A percentile compares a stretch with the other conserved stretches of the same genome.
These are phyloP conservation scores for Reutealis trisperma DNA, from an alignment of 345 rosid species.

Conservation along the genomic window DNA sequence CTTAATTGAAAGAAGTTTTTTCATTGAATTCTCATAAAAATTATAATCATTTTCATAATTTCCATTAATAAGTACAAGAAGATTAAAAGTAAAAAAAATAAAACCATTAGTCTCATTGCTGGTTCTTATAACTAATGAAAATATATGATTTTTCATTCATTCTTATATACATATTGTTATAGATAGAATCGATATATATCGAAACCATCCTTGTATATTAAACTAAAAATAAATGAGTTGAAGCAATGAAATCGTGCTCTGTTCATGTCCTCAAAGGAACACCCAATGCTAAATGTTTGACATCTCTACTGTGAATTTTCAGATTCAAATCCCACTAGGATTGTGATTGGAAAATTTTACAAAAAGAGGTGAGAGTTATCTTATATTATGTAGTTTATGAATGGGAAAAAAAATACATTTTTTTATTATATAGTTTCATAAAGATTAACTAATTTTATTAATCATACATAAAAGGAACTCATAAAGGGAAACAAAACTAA, in stretches of 20 bases:
- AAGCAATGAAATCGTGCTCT: not conserved
- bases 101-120: not conserved
- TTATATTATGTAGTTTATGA: too few relatives aligned
- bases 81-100: not conserved
- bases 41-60: too few relatives aligned
- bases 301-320: not conserved
- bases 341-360: not conserved
- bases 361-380: too few relatives aligned
- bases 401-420: not conserved
- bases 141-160: too few relatives aligned
- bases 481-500: not conserved
- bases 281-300: not conserved
- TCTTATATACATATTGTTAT: too few relatives aligned
- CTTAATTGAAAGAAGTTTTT: too few relatives aligned
- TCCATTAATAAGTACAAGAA: not conserved
- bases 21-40: too few relatives aligned
- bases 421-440: not conserved
- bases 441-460: not conserved
- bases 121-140: not conserved
- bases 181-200: too few relatives aligned
- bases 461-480: not conserved
- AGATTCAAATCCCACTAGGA: not conserved
- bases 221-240: too few relatives aligned
- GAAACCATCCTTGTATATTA: not conserved
- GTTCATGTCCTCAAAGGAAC: not conserved